Evolutionary conservation across 805 yeast genomes (phyloP), one percentile per base, ranked within the genome.

Genomic region (Jamesozyma rosinii): DNA sequence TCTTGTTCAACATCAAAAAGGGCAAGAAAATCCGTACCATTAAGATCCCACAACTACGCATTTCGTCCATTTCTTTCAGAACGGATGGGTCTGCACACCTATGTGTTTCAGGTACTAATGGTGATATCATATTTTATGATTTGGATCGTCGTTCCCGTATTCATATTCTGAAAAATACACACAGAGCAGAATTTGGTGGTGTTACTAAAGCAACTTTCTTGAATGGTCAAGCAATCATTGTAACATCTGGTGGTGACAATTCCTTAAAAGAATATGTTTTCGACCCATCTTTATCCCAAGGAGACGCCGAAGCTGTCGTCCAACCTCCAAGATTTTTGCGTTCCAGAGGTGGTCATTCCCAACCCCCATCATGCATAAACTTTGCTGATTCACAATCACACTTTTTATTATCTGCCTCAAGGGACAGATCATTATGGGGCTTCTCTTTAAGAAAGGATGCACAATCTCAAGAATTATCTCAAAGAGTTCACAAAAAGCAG

Each of bases 291-390:
- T 67, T 89, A 41, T 78, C 89, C 0, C 76, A 79, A 51, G 55
- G 49, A 35, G 61, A 56, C 36, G 59, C 61, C 31, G 63, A 63
- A 34, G 69, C 81, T 1, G 77, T 86, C 27, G 81, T 84, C 4
- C 77, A 88, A 11, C 95, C 96, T 1, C 97, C 98, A 35, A 80
- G 98, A 57, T 78, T 81, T 47, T 70, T 94, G 54, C 77, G 98
- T 61, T 83, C 95, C 1, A 76, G 98, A 59, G 97, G 97, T 54
- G 99, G 99, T n/a, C 98, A 92, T 61, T 78, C 95, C 3, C 82
- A 84, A 26, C 95, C 98, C 3, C 94, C 97, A 2, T 71, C 82
- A 0, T 59, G 76, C 4, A 77, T 92, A 34, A 67, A 69, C 20
- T 92, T 92, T 63, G 85, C 94, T 4, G 83, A 83, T 52, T 79